phyloP scores from a whole-genome alignment of 768 basidiomycete genomes.

The Lenzites betulinus region DNA sequence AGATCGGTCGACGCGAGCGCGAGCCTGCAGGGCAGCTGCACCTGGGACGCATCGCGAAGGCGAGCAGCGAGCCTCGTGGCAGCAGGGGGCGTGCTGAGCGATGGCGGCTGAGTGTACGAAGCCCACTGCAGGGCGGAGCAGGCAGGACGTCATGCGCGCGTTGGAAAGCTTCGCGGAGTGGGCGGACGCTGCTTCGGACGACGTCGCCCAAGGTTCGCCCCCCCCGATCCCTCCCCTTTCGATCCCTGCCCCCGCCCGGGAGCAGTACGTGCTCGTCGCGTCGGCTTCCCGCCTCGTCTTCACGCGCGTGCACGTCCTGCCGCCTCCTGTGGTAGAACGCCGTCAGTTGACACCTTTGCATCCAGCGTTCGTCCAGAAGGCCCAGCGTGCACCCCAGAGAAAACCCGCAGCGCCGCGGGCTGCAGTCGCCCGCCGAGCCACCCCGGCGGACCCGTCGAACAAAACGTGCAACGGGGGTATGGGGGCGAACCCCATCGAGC shows the following conservation, averaged over 20 bases:
- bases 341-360: neutral
- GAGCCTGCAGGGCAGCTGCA: neutral
- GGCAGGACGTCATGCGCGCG: neutral
- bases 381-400: neutral
- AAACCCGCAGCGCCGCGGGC: too few relatives aligned
- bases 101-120: constrained; percentile 2
- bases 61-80: neutral
- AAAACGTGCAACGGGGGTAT: too few relatives aligned
- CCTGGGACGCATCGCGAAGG: neutral
- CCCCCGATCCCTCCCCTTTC: neutral
- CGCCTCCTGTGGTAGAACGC: neutral
- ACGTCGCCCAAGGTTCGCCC: constrained; percentile 5
- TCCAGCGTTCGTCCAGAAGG: neutral
- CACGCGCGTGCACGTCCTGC: too few relatives aligned
- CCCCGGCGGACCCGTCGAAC: constrained; percentile 4
- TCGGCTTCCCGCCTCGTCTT: too few relatives aligned
- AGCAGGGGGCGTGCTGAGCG: neutral
- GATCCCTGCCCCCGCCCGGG: neutral
- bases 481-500: too few relatives aligned
- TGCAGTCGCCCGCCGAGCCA: neutral
- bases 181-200: constrained; percentile 3
- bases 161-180: constrained; percentile 3
- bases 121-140: neutral
- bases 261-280: too few relatives aligned
- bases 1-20: neutral